Evolutionary conservation across 257 asterid genomes (phyloP).

Genomic region (Anisodus tanguticus): DNA sequence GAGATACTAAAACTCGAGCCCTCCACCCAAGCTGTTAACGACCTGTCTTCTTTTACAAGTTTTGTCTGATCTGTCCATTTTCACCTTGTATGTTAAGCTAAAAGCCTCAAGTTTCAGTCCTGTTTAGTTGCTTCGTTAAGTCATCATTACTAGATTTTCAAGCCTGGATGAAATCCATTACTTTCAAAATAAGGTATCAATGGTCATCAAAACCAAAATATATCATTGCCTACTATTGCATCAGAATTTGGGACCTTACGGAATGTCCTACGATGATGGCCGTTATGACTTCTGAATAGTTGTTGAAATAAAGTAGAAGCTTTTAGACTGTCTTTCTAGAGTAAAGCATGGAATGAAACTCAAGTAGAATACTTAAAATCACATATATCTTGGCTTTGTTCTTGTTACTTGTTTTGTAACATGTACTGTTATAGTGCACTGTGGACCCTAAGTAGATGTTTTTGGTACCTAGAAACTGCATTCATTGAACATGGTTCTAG

Average conservation of each 20-base stretch:
- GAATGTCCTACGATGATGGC: background rate
- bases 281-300: background rate
- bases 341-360: background rate
- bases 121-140: background rate
- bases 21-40: background rate
- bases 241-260: background rate
- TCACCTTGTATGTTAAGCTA: slow-evolving; percentile 6
- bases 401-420: background rate
- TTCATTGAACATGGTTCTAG: background rate
- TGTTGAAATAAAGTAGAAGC: slow-evolving; percentile 3
- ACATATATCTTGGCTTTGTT: background rate
- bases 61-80: background rate
- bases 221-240: background rate
- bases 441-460: background rate
- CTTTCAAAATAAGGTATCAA: background rate
- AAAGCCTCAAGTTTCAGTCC: background rate
- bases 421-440: background rate
- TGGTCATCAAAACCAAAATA: background rate
- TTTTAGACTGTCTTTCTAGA: slow-evolving; percentile 3
- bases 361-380: background rate
- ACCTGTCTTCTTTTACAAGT: background rate
- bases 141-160: background rate
- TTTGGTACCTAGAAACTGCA: background rate
- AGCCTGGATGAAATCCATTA: background rate
- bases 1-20: background rate